phyloP scores from a whole-genome alignment of 352 stramenopile genomes.

The Globisporangium recalcitrans region DNA sequence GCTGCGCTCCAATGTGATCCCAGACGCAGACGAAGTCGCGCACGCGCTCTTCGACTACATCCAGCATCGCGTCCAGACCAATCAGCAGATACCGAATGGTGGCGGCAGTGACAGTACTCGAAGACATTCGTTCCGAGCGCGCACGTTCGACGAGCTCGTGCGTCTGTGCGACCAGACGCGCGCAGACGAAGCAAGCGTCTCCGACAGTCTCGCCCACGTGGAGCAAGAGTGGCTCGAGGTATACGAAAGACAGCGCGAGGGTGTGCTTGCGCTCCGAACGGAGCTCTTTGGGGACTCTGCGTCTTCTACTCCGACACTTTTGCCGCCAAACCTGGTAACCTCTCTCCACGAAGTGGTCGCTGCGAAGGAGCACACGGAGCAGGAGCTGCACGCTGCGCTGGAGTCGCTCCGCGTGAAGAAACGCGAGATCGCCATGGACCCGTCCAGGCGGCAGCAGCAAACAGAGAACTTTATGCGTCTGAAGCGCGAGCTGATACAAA shows the following conservation, averaged over 20 bases:
- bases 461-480: conserved; percentile 4
- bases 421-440: conserved; percentile 12
- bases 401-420: conserved; percentile 15
- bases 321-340: conserved; percentile 79
- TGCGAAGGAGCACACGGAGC: conserved; percentile 9
- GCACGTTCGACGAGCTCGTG: conserved; percentile 15
- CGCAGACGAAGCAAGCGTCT: conserved; percentile 4
- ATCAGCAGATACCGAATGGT: neutral
- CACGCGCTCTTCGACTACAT: conserved; percentile 17
- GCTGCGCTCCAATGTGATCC: neutral
- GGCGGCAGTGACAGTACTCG: conserved; percentile 53
- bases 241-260: conserved; percentile 2
- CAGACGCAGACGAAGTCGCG: conserved; percentile 12
- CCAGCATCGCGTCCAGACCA: neutral
- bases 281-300: conserved; percentile 11
- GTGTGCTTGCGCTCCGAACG: conserved; percentile 1
- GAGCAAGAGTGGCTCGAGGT: conserved; percentile 7
- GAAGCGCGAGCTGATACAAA: conserved; percentile 37
- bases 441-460: conserved; percentile 10
- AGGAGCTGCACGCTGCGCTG: conserved; percentile 10
- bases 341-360: conserved; percentile 29
- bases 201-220: conserved; percentile 3
- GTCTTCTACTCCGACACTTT: conserved; percentile 84
- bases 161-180: conserved; percentile 8
- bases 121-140: conserved; percentile 34